phyloP scores from a whole-genome alignment of 2,329 filamentous ascomycete species.

The Penicillium psychrosexuale region DNA sequence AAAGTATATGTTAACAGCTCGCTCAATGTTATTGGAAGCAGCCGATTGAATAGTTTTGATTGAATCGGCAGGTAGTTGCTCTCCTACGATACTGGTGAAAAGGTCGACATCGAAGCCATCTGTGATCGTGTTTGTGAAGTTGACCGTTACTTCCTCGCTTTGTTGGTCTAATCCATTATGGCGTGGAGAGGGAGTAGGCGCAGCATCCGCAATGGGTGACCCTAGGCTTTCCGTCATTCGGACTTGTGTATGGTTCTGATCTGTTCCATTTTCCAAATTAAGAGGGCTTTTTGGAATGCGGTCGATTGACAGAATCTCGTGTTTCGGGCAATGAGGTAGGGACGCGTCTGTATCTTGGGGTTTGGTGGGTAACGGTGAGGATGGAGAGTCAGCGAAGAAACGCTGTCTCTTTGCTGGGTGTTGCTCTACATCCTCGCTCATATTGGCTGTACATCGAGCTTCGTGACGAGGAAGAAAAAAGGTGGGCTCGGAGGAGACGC shows the following conservation, averaged over 20 bases:
- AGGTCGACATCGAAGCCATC: constrained; percentile 54
- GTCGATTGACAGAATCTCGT: not conserved
- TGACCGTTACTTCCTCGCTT: not conserved
- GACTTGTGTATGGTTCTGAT: not conserved
- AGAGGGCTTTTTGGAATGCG: not conserved
- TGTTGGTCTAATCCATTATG: not conserved
- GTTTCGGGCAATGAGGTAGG: constrained; percentile 3
- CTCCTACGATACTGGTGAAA: constrained; percentile 59
- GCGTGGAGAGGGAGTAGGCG: not conserved
- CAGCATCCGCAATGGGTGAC: not conserved
- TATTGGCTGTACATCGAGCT: constrained; percentile 11
- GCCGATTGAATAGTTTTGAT: constrained; percentile 49
- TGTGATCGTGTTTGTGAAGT: not conserved
- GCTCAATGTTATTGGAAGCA: constrained; percentile 55
- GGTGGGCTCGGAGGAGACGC: constrained; percentile 30
- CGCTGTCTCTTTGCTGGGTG: constrained; percentile 60
- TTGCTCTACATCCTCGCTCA: constrained; percentile 45
- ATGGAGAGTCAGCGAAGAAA: constrained; percentile 57
- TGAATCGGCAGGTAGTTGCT: constrained; percentile 45
- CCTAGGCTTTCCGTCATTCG: not conserved
- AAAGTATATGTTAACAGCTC: constrained; percentile 62
- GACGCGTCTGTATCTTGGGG: constrained; percentile 20
- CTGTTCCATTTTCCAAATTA: not conserved
- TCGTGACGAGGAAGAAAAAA: not conserved
- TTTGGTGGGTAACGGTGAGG: constrained; percentile 19